These are phyloP conservation scores for Exserohilum rostratum DNA, from an alignment of 2,329 filamentous ascomycete genomes.

Conservation along the genomic window DNA sequence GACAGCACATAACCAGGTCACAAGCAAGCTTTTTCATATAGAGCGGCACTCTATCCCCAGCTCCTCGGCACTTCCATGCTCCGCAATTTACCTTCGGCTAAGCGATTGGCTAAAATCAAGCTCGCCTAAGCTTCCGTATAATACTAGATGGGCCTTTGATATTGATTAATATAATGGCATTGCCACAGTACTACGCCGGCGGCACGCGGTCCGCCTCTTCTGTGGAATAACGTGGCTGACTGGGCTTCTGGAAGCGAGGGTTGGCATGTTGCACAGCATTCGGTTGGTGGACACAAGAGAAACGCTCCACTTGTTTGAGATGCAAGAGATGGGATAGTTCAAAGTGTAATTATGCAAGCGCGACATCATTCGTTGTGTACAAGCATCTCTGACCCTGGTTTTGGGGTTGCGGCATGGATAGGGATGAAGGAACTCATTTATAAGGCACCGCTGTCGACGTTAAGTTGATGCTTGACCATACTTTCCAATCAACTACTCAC, in stretches of 20 bases:
- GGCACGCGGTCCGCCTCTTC: slow-evolving; percentile 15
- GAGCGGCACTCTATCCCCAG: not conserved
- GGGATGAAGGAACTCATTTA: slow-evolving; percentile 2
- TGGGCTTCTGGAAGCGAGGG: slow-evolving; percentile 1
- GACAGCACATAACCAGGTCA: slow-evolving; percentile 12
- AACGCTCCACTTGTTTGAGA: slow-evolving; percentile 18
- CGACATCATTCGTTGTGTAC: slow-evolving; percentile 14
- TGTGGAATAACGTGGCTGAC: slow-evolving; percentile 14
- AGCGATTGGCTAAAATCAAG: slow-evolving; percentile 24
- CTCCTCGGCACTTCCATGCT: not conserved
- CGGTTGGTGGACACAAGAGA: slow-evolving; percentile 26
- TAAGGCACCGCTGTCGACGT: slow-evolving; percentile 3
- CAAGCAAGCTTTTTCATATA: slow-evolving; percentile 15
- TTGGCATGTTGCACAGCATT: slow-evolving; percentile 2
- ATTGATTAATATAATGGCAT: slow-evolving; percentile 38
- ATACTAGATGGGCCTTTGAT: slow-evolving; percentile 26
- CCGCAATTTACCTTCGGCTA: slow-evolving; percentile 18
- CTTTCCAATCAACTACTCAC: not conserved
- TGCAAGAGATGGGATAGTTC: not conserved
- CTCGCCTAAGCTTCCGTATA: slow-evolving; percentile 29
- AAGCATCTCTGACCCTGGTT: not conserved
- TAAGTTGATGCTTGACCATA: not conserved
- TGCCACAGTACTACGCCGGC: slow-evolving; percentile 17
- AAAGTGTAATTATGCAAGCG: not conserved
- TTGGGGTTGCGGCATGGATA: slow-evolving; percentile 1